Evolutionary conservation across 257 asterid genomes (phyloP).

Genomic region (Nicotiana noctiflora): DNA sequence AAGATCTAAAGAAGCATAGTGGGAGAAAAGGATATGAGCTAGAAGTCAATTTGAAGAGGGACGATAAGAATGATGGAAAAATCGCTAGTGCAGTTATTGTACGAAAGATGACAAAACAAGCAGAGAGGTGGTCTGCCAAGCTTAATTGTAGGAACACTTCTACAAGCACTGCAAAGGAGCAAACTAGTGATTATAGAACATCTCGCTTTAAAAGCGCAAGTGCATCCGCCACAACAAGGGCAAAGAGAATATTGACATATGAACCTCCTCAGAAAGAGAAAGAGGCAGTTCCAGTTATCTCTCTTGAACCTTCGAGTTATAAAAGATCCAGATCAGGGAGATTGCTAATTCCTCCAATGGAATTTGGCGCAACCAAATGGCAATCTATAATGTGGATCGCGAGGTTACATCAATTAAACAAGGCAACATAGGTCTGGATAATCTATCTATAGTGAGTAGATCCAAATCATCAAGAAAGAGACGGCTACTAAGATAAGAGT

Average conservation of each 20-base stretch:
- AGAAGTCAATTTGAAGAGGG: too few relatives aligned
- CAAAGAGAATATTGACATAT: conserved; percentile 22
- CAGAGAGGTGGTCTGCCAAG: conserved; percentile 9
- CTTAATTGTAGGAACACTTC: conserved; percentile 8
- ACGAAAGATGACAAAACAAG: conserved; percentile 14
- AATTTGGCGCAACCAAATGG: conserved; percentile 69
- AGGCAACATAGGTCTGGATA: neutral
- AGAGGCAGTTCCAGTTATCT: neutral
- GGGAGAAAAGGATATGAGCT: too few relatives aligned
- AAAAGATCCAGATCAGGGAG: conserved; percentile 84
- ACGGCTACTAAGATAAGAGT: too few relatives aligned
- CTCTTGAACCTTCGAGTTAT: conserved; percentile 10
- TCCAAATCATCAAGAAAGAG: conserved; percentile 29
- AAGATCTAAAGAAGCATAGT: too few relatives aligned
- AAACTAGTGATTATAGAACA: conserved; percentile 8
- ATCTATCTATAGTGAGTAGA: conserved; percentile 20
- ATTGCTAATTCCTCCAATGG: conserved; percentile 53
- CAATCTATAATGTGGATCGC: conserved; percentile 50
- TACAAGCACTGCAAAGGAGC: conserved; percentile 7
- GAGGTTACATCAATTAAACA: too few relatives aligned
- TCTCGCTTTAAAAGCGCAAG: conserved; percentile 17
- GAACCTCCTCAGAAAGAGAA: conserved; percentile 7
- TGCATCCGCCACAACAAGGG: too few relatives aligned
- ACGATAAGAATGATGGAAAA: neutral
- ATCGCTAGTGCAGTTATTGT: conserved; percentile 10